Evolutionary conservation across 1,284 basidiomycete genomes (phyloP), one percentile per base, ranked within the genome.

Genomic region (Cystobasidium sp.): DNA sequence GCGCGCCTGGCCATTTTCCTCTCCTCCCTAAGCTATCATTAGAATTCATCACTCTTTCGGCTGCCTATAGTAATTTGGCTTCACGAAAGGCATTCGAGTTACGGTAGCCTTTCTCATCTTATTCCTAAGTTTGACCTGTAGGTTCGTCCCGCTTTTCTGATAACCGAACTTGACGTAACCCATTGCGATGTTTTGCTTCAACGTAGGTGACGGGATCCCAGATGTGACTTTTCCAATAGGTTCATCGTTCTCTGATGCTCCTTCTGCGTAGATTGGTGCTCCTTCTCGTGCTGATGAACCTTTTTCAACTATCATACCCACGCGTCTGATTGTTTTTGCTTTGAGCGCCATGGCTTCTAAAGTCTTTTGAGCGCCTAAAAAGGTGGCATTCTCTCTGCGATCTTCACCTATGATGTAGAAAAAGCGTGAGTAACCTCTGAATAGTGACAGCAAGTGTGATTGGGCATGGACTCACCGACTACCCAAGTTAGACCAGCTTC

Each of bases 101-200:
- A 95, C 84, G 20, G 87, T 84, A 2, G 89, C 92, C 77, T 86
- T 87, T 58, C 91, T 85, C 78, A 86, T 81, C 83, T 91, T 92
- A 69, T 88, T 89, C 62, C 93, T 86, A 49, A 95, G 90, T 61
- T 93, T 89, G 14, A 95, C 89, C 64, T 86, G 84, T 8, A 95
- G 83, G 80, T 90, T 87, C 0, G 92, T 97, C 7, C 92, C 94
- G 82, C 92, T 94, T 84, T 95, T 97, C 85, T 97, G 93, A 82
- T 86, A 88, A 46, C 85, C 87, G 41, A 82, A 82, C 69, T 79
- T 66, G 63, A 98, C 88, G 80, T 97, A 96, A 0, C 90, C 96
- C 96, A 99, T 99, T 7, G 95, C 93, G 79, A 99, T 93, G 84
- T 99, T 97, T 82, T 90, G 89, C 3, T 88, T 89, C 0, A 95